Base-by-base conservation (phyloP, 1,284 basidiomycete species). In the Marasmius oreades region DNA sequence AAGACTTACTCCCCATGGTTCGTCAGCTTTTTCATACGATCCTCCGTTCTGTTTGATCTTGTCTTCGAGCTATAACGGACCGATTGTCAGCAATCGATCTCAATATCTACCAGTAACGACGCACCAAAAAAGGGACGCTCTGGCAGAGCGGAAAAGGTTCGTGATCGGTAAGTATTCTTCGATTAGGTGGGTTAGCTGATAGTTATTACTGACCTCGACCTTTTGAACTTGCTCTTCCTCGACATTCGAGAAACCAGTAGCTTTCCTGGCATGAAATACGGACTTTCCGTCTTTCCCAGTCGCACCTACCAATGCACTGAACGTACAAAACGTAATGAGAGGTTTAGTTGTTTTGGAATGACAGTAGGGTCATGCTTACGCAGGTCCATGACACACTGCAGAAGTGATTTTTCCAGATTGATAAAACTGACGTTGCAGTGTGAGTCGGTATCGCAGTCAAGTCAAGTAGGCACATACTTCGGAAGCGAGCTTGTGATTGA, bases 311-410 rank as follows among this genome's bases (percentile, higher is more conserved):
- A 90, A 70, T 43, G 81, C 80, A 45, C 77, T 79, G 28, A 12
- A 16, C 24, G 23, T 5, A 31, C 34, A 28, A 23, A 8, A 46
- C 16, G 5, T n/a, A 16, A 50, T 48, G 23, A 53, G 39, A 7
- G 46, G 18, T n/a, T 20, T 5, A 24, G 48, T 18, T 7, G 12
- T 34, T 16, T 34, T 12, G 26, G n/a, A 1, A 28, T 54, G 22
- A 56, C 39, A 37, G 36, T n/a, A 5, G n/a, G n/a, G 8, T 20
- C 51, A 11, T 18, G 64, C 73, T 54, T 59, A 79, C 78, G 79
- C 85, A 60, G 87, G 80, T 31, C 87, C 89, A 69, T 91, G 89
- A 72, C 88, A 91, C n/a, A 92, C 88, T 5, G 87, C 87, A 31
- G 80, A 63, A 2, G 79, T 77, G 47, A 84, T 70, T 70, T 90